Evolutionary conservation across 345 rosid species (phyloP), one percentile per base, ranked within the genome.

Genomic region (Barbarea vulgaris): DNA sequence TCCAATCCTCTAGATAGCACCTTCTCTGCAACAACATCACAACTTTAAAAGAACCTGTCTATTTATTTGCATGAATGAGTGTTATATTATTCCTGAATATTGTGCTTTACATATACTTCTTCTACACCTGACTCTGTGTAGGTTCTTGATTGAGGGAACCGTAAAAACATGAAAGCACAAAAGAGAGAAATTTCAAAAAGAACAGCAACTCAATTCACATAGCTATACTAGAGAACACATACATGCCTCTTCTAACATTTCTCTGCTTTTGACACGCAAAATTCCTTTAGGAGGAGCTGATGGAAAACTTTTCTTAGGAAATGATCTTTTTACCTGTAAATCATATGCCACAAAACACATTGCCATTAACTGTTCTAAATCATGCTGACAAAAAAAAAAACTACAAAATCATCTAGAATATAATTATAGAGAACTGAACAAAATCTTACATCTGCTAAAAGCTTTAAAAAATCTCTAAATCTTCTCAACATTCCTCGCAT

Each of bases 281-380:
- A 94, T 72, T 63, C 98, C 97, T 85, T 92, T 95, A 4, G 99
- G 91, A 1, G 99, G 99, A 85, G 97, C 88, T 30, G 94, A 85
- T 8, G 97, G 97, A 51, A 95, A 80, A 73, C 22, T 81, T 63
- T 92, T 92, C 81, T 67, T 89, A n/a, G 97, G 93, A 85, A 81
- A 92, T 48, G 87, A 77, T 81, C 75, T 87, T 76, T 82, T 90
- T 69, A 95, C 88, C 99, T 95, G 90, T 27, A 81, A 81, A 58
- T 33, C 42, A 58, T 24, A 76, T 17, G 62, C 11, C 28, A n/a
- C 24, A 4, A 64, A 63, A 52, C 57, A 27, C 65, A 28, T 27
- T 17, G 41, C 15, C 31, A 0, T 55, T 55, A 27, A 18, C 51
- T 9, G 10, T 5, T 39, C 7, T 21, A 17, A 14, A 27, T 54